Percentiles rank a stretch among this genome's conserved stretches.
phyloP scores from a whole-genome alignment of 192 early-diverging fungal genomes.

The Mortierella alpina region DNA sequence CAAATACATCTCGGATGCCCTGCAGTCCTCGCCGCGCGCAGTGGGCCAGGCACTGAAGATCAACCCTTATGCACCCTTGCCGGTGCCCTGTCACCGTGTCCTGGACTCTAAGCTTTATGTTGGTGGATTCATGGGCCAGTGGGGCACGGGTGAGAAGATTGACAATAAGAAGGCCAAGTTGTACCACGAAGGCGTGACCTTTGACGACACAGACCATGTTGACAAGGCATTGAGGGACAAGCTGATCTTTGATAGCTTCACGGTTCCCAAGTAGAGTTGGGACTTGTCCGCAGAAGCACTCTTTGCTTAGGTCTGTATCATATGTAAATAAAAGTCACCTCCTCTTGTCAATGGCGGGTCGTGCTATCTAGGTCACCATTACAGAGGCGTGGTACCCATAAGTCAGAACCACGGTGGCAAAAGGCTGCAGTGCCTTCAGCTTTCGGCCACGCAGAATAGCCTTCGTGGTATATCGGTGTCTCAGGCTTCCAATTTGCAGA shows the following conservation, averaged over 20 bases:
- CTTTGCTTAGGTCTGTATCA: not conserved
- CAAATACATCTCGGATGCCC: conserved; percentile 70
- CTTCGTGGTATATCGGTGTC: too few species aligned
- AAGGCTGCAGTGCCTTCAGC: too few species aligned
- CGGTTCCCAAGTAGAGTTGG: conserved; percentile 2
- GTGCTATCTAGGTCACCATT: too few species aligned
- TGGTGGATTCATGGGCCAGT: conserved; percentile 78
- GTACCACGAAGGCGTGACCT: conserved; percentile 69
- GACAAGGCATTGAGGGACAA: conserved; percentile 44
- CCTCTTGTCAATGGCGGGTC: too few species aligned
- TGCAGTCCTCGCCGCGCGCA: conserved; percentile 70
- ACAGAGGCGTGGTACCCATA: too few species aligned
- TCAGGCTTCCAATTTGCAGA: too few species aligned
- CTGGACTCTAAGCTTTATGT: conserved; percentile 69
- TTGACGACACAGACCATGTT: conserved; percentile 69
- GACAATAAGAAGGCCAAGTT: conserved; percentile 76
- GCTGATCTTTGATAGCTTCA: conserved; percentile 66
- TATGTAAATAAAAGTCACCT: not conserved
- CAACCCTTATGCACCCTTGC: conserved; percentile 78
- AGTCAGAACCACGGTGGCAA: too few species aligned
- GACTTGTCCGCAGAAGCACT: not conserved
- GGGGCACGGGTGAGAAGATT: conserved; percentile 69
- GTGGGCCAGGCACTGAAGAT: conserved; percentile 74
- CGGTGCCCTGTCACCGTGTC: conserved; percentile 80
- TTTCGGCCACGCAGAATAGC: too few species aligned